Evolutionary conservation across 345 rosid genomes (phyloP).

Genomic region (Corchorus olitorius): DNA sequence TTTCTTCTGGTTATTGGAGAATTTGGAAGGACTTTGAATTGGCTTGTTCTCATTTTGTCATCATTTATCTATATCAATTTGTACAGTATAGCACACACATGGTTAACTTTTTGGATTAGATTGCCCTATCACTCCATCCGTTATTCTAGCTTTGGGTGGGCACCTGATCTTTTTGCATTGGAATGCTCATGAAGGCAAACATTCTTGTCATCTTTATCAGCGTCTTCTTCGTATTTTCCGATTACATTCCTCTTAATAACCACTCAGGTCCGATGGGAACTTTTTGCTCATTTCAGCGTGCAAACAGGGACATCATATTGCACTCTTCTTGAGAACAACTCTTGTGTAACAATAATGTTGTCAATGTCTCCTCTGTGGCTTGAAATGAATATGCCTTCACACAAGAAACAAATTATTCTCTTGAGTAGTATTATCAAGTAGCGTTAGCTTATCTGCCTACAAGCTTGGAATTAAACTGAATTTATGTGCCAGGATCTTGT

Average conservation of each 20-base stretch:
- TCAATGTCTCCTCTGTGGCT: not conserved
- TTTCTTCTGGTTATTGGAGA: not conserved
- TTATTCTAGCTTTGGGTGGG: not conserved
- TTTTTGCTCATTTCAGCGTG: not conserved
- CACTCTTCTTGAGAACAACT: not conserved
- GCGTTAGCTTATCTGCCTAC: not conserved
- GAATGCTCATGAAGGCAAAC: not conserved
- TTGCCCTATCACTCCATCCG: not conserved
- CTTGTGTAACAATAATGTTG: not conserved
- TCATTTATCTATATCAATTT: not conserved
- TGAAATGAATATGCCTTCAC: not conserved
- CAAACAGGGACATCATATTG: not conserved
- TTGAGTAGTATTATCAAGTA: not conserved
- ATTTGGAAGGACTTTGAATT: not conserved
- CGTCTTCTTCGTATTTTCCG: not conserved
- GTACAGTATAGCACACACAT: not conserved
- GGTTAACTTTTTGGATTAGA: not conserved
- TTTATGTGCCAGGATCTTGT: constrained; percentile 75
- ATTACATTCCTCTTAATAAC: not conserved
- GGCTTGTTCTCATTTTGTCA: not conserved
- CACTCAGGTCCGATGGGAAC: not conserved
- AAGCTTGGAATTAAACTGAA: constrained; percentile 6
- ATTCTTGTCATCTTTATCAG: not conserved
- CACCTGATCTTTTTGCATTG: not conserved
- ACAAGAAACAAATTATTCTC: not conserved